phyloP scores from a whole-genome alignment of 208 protist species.

The Leishmania martiniquensis region DNA sequence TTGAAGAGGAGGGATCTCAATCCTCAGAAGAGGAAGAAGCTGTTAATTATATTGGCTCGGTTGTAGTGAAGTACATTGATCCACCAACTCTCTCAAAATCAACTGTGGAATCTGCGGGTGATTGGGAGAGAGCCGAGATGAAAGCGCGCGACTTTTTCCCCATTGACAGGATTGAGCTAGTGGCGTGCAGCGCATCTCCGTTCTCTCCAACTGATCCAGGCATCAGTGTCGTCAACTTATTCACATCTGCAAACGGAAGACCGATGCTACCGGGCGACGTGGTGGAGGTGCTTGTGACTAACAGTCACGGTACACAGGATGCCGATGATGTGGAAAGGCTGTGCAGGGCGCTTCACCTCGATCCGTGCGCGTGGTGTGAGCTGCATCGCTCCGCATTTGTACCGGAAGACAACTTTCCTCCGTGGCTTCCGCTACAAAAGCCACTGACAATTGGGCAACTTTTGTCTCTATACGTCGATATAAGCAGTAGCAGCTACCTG shows the following conservation, averaged over 20 bases:
- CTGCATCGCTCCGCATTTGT: conserved; percentile 85
- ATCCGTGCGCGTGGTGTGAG: conserved; percentile 59
- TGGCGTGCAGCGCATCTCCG: conserved; percentile 12
- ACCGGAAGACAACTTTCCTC: conserved; percentile 71
- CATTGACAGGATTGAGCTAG: conserved; percentile 18
- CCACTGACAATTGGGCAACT: conserved; percentile 68
- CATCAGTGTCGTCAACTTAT: conserved; percentile 33
- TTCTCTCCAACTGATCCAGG: conserved; percentile 17
- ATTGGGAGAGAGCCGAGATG: conserved; percentile 24
- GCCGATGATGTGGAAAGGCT: conserved; percentile 60
- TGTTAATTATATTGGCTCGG: conserved; percentile 66
- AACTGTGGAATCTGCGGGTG: neutral
- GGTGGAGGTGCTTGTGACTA: conserved; percentile 80
- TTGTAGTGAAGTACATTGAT: conserved; percentile 68
- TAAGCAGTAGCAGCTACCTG: conserved; percentile 83
- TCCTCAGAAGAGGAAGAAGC: conserved; percentile 30
- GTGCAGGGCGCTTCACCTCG: conserved; percentile 54
- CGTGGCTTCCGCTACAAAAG: conserved; percentile 74
- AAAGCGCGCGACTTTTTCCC: conserved; percentile 13
- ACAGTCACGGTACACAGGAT: conserved; percentile 23
- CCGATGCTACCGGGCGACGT: conserved; percentile 61
- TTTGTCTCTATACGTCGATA: conserved; percentile 80
- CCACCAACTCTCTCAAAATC: neutral
- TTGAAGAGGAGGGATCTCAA: conserved; percentile 16
- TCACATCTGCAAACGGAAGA: conserved; percentile 8